Evolutionary conservation across 2,329 filamentous ascomycete species (phyloP), one percentile per base, ranked within the genome.

Genomic region (Paraconiothyrium brasiliense): DNA sequence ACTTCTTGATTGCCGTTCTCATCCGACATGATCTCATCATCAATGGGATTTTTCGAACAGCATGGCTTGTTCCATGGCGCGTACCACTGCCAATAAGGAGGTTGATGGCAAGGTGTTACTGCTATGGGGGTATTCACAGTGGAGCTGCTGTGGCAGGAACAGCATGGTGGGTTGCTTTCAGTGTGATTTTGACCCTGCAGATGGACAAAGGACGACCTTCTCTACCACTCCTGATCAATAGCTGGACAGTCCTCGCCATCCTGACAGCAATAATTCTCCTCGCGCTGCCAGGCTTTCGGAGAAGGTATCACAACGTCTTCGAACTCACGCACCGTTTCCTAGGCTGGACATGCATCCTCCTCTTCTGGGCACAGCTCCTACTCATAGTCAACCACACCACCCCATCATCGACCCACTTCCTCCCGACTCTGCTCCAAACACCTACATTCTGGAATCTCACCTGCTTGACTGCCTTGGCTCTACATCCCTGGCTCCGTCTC

Each of bases 401-500:
- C 8, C 8, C 44, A 1, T 8, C 44, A 1, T 11, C 41, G 14
- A 16, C 44, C 2, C 13, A 10, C 30, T 14, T 3, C 8, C 13
- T 47, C 37, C 4, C 3, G 8, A 20, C 58, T 0, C 64, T 75
- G 50, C 13, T 71, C 51, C 30, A 39, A 1, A 63, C 60, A 1
- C 69, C 71, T 1, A 67, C 72, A 0, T 73, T 94, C 77, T 95
- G 91, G 89, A 86, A 91, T 70, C 82, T 94, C 20, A 68, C 86
- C 30, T 73, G 86, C 49, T 88, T 89, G 49, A 92, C 91, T 1
- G 70, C 84, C 44, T 85, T 89, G 66, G 84, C 94, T 64, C 81
- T 90, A 49, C 87, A 90, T 55, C 91, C 92, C 1, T 96, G 92
- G 92, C 74, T 90, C 2, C 85, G 87, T 60, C 86, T 95, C 32